These are phyloP conservation scores for Platanus orientalis DNA, from an alignment of 164 flowering plant species.

Conservation along the genomic window DNA sequence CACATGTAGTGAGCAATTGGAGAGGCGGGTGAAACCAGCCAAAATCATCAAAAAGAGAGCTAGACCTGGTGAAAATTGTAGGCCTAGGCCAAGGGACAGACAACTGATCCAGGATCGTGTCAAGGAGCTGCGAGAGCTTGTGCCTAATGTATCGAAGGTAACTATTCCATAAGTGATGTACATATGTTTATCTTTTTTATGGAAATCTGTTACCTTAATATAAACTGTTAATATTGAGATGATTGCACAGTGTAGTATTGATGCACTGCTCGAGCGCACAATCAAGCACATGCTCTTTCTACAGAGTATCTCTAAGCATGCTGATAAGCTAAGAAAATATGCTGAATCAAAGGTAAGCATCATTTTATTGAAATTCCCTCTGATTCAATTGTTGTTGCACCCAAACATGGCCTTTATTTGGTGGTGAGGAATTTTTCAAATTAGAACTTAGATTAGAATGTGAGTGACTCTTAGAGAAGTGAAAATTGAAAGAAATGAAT, in stretches of 20 bases:
- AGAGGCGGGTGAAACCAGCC: slow-evolving; percentile 33
- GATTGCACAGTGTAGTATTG: slow-evolving; percentile 73
- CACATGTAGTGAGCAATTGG: slow-evolving; percentile 42
- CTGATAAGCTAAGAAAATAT: slow-evolving; percentile 55
- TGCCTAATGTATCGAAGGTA: slow-evolving; percentile 87
- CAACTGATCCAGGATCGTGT: slow-evolving; percentile 85
- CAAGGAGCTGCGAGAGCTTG: slow-evolving; percentile 76
- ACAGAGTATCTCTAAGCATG: slow-evolving; percentile 62
- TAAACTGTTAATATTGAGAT: slow-evolving; percentile 15
- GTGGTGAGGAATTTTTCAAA: not conserved
- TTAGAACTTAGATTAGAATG: too few relatives aligned
- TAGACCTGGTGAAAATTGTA: slow-evolving; percentile 65
- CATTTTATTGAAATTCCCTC: not conserved
- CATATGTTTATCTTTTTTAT: not conserved
- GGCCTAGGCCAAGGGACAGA: slow-evolving; percentile 85
- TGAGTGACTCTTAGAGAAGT: too few relatives aligned
- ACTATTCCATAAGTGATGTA: not conserved
- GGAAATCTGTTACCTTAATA: not conserved
- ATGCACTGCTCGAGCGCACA: slow-evolving; percentile 73
- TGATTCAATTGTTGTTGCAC: not conserved
- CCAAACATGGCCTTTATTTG: not conserved
- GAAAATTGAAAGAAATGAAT: too few relatives aligned
- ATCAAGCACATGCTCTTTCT: slow-evolving; percentile 81
- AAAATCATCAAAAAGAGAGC: slow-evolving; percentile 61
- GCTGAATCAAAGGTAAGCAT: slow-evolving; percentile 46